Conservation (phyloP, 805 yeast genomes). For the Wickerhamomyces pijperi region DNA sequence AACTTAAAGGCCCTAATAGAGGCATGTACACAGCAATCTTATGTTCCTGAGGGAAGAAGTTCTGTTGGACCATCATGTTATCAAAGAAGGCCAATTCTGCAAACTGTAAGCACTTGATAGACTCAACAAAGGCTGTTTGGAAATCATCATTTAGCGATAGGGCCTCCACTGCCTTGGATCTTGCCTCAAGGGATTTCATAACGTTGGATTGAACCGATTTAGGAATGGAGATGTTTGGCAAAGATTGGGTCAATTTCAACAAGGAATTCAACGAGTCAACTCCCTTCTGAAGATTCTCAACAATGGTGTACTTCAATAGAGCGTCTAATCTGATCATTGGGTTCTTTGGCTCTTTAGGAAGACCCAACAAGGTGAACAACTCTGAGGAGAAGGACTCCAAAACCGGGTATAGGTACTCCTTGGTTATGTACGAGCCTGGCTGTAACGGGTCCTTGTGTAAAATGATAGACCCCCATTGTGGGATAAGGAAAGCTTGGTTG, state of each 20-base stretch:
- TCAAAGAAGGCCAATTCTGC: slow-evolving; percentile 75
- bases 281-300: slow-evolving; percentile 49
- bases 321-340: slow-evolving; percentile 56
- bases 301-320: slow-evolving; percentile 45
- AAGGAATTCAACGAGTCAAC: slow-evolving; percentile 66
- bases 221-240: slow-evolving; percentile 80
- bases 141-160: slow-evolving; percentile 17
- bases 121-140: slow-evolving; percentile 45
- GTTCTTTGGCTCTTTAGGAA: slow-evolving; percentile 46
- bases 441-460: slow-evolving; percentile 26
- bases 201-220: slow-evolving; percentile 53
- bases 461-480: slow-evolving; percentile 74
- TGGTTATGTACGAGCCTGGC: slow-evolving; percentile 21
- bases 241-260: slow-evolving; percentile 51
- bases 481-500: slow-evolving; percentile 42
- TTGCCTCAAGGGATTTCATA: slow-evolving; percentile 32
- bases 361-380: slow-evolving; percentile 61
- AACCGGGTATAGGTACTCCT: slow-evolving; percentile 39
- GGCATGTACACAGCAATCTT: slow-evolving; percentile 92
- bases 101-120: slow-evolving; percentile 31
- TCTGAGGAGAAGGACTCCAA: slow-evolving; percentile 68
- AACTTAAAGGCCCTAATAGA: slow-evolving; percentile 70
- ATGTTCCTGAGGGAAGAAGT: slow-evolving; percentile 91
- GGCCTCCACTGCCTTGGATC: slow-evolving; percentile 19
- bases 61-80: slow-evolving; percentile 90